These are phyloP conservation scores for Insectozyma bohioensis DNA, from an alignment of 1,139 yeast genomes.

Conservation along the genomic window DNA sequence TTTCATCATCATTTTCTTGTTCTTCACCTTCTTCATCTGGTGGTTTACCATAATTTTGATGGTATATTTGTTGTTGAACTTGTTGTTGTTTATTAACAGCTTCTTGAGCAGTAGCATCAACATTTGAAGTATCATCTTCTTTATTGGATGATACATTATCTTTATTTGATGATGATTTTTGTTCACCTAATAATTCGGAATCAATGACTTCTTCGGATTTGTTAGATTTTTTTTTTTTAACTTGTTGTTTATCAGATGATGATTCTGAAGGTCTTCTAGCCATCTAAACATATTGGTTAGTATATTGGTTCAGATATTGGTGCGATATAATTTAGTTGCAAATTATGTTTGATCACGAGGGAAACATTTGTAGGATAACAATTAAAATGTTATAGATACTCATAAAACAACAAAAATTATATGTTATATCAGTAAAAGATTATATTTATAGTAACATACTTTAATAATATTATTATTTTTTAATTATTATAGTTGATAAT, in stretches of 20 bases:
- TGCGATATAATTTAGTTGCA: constrained; percentile 3
- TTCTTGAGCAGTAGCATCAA: constrained; percentile 35
- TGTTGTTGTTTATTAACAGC: constrained; percentile 22
- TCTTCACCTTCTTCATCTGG: not conserved
- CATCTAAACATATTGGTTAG: constrained; percentile 2
- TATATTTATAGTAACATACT: no score
- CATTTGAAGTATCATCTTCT: constrained; percentile 1
- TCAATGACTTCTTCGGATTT: constrained; percentile 2
- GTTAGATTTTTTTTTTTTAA: constrained; percentile 1
- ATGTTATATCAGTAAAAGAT: no score
- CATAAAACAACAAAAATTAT: no score
- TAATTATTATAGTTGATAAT: no score
- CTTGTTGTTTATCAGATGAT: not conserved
- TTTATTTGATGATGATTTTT: constrained; percentile 3
- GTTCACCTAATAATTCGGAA: constrained; percentile 6
- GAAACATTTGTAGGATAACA: no score
- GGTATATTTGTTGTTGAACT: constrained; percentile 6
- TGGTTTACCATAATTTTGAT: constrained; percentile 3
- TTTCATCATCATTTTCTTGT: no score
- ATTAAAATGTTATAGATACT: no score
- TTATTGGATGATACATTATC: not conserved
- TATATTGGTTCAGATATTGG: not conserved
- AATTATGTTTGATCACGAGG: no score
- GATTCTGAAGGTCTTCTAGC: constrained; percentile 2
- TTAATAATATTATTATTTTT: no score